Percentiles rank a stretch among this genome's conserved stretches.
These are phyloP conservation scores for Talaromyces verruculosus DNA, from an alignment of 2,329 filamentous ascomycete genomes.

Conservation along the genomic window DNA sequence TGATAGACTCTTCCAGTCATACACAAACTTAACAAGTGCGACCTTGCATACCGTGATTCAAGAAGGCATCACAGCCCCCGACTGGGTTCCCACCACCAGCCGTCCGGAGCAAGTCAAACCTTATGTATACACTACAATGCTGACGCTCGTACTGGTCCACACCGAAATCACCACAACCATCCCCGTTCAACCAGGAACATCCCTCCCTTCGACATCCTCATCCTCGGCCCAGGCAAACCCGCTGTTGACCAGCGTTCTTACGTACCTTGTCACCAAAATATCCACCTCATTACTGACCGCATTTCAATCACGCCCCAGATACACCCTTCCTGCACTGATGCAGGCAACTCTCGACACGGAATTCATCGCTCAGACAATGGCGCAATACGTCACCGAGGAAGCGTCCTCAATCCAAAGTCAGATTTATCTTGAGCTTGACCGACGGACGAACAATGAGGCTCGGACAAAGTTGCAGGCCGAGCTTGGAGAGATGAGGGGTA, in stretches of 20 bases:
- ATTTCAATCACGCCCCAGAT: conserved; percentile 67
- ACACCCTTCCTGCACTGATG: conserved; percentile 80
- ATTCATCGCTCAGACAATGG: conserved; percentile 91
- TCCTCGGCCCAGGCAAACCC: conserved; percentile 63
- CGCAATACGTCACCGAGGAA: conserved; percentile 80
- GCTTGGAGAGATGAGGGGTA: conserved; percentile 81
- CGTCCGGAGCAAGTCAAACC: conserved; percentile 73
- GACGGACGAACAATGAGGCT: conserved; percentile 83
- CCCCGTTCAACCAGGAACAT: conserved; percentile 65
- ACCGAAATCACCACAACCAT: conserved; percentile 83
- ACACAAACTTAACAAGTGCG: conserved; percentile 75
- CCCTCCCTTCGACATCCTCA: conserved; percentile 66
- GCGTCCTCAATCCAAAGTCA: conserved; percentile 80
- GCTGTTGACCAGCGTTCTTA: conserved; percentile 77
- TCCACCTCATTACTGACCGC: conserved; percentile 77
- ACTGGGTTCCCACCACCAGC: conserved; percentile 65
- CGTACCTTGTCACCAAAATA: conserved; percentile 79
- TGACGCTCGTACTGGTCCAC: conserved; percentile 85
- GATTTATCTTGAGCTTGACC: conserved; percentile 89
- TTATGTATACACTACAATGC: conserved; percentile 85
- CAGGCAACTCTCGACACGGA: conserved; percentile 97
- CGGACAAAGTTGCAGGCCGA: conserved; percentile 78
- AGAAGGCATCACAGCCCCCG: conserved; percentile 66
- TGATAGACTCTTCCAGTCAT: conserved; percentile 84
- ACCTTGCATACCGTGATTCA: conserved; percentile 69